These are phyloP conservation scores for Mortierella polycephala DNA, from an alignment of 371 early-diverging fungal species.

Conservation along the genomic window DNA sequence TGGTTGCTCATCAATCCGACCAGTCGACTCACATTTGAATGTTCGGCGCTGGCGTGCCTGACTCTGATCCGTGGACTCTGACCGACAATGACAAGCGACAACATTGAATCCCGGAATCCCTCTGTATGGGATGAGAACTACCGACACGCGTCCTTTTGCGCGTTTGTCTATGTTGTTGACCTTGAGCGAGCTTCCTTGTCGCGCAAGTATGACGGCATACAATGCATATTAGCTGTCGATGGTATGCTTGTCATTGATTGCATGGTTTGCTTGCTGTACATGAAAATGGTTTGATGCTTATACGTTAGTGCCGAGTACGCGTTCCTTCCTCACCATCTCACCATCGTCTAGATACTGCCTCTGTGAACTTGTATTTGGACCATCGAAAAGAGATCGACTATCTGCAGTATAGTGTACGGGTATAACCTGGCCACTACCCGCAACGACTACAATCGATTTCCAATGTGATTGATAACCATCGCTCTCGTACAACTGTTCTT, in stretches of 20 bases:
- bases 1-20: too few species aligned
- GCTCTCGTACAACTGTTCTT: background rate
- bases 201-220: slow-evolving; percentile 21
- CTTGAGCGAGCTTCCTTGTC: slow-evolving; percentile 37
- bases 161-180: slow-evolving; percentile 26
- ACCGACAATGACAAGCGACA: slow-evolving; percentile 28
- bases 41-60: background rate
- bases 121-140: slow-evolving; percentile 1
- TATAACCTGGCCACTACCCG: background rate
- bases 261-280: too few species aligned
- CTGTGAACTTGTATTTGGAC: slow-evolving; percentile 46
- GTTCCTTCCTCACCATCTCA: too few species aligned
- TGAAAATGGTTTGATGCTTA: too few species aligned
- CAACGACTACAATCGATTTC: background rate
- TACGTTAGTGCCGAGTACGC: background rate
- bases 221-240: slow-evolving; percentile 41
- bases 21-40: background rate
- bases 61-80: background rate
- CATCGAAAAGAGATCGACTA: slow-evolving; percentile 32
- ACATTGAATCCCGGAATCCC: slow-evolving; percentile 7
- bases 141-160: slow-evolving; percentile 10
- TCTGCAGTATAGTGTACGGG: slow-evolving; percentile 24
- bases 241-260: slow-evolving; percentile 10
- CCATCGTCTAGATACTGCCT: slow-evolving; percentile 22
- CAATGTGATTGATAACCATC: background rate